Evolutionary conservation across 176 grass and related monocot species (phyloP).

Genomic region (Ensete glaucum): DNA sequence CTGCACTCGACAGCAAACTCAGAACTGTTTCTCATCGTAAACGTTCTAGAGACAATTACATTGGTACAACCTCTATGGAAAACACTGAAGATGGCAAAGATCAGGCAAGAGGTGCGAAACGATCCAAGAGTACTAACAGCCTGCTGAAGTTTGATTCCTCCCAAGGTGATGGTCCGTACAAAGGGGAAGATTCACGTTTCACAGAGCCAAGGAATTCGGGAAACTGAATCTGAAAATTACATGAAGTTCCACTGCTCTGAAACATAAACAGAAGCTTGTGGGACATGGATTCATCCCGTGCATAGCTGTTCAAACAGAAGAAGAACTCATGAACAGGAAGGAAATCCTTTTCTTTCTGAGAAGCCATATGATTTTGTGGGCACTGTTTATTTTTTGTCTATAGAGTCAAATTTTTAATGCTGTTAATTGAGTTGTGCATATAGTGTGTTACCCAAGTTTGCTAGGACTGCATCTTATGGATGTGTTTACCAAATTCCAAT

Average conservation of each 20-base stretch:
- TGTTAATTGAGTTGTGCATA: not conserved
- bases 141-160: constrained; percentile 23
- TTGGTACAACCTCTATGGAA: constrained; percentile 35
- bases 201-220: constrained; percentile 3
- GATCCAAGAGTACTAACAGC: constrained; percentile 41
- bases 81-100: constrained; percentile 37
- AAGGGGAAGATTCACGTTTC: not conserved
- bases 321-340: constrained; percentile 42
- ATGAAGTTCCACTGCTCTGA: constrained; percentile 45
- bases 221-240: constrained; percentile 37
- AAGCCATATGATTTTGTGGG: constrained; percentile 13
- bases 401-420: not conserved
- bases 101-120: constrained; percentile 45
- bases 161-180: not conserved
- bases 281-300: constrained; percentile 63
- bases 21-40: constrained; percentile 43
- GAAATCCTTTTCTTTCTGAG: constrained; percentile 63
- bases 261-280: constrained; percentile 55
- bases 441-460: not conserved
- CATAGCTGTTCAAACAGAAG: constrained; percentile 44
- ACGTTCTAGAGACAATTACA: constrained; percentile 35
- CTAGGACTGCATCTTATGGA: not conserved
- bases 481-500: no score
- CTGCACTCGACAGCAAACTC: constrained; percentile 52
- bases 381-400: not conserved